Evolutionary conservation across 495 filamentous ascomycete species (phyloP).

Genomic region (Mytilinidion resinicola): DNA sequence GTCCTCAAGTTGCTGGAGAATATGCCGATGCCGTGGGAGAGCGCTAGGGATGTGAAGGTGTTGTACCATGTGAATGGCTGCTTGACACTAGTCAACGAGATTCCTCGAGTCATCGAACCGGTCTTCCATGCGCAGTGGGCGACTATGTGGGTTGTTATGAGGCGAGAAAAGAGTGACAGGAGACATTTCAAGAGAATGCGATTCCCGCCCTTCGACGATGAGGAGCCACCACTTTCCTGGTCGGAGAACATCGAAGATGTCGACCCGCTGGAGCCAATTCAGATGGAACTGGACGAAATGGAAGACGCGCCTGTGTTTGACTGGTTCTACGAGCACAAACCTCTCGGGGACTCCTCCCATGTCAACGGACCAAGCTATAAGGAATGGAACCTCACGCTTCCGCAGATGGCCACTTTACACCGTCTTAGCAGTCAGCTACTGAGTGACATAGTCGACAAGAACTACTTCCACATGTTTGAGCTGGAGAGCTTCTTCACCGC

Average conservation of each 20-base stretch:
- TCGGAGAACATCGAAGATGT: constrained; percentile 99
- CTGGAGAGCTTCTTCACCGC: constrained; percentile 91
- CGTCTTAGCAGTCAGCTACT: constrained; percentile 86
- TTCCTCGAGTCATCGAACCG: constrained; percentile 92
- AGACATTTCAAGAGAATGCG: constrained; percentile 98
- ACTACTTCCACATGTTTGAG: constrained; percentile 98
- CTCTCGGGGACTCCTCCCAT: constrained; percentile 83
- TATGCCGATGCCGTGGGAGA: constrained; percentile 99
- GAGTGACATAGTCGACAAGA: constrained; percentile 88
- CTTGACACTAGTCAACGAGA: constrained; percentile 94
- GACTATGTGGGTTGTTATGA: constrained; percentile 99
- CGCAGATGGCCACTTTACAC: constrained; percentile 94
- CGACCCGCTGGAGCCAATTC: constrained; percentile 94
- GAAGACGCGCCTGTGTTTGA: constrained; percentile 88
- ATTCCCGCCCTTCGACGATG: constrained; percentile 98
- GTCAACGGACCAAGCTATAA: constrained; percentile 98
- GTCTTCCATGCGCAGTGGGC: constrained; percentile 99
- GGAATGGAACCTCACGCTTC: constrained; percentile 86
- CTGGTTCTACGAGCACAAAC: constrained; percentile 97
- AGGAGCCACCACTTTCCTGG: constrained; percentile 96
- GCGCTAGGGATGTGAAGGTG: constrained; percentile 89
- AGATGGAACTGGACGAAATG: constrained; percentile 96
- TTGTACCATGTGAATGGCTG: constrained; percentile 98
- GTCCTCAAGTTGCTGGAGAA: constrained; percentile 98
- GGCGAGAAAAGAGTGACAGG: constrained; percentile 93